Evolutionary conservation across 1,139 yeast species (phyloP).

Genomic region (Lodderomyces metapsilosis): DNA sequence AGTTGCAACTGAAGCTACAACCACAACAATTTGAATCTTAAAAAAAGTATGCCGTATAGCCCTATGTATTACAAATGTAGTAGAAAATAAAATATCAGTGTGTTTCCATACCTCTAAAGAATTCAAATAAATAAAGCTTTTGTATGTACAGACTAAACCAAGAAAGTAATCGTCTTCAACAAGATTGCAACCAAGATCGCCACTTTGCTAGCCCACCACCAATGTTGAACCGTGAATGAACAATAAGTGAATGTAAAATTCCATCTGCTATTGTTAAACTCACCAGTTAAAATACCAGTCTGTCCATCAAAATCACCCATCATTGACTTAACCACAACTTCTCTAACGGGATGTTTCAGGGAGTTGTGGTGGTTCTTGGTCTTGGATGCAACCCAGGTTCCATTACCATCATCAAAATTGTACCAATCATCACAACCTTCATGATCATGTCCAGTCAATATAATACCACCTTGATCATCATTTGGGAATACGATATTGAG

Average conservation of each 20-base stretch:
- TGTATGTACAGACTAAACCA: background rate
- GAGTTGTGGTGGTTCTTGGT: conserved; percentile 21
- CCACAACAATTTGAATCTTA: background rate
- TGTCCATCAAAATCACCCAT: conserved; percentile 97
- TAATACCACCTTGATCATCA: conserved; percentile 64
- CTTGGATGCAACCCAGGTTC: conserved; percentile 60
- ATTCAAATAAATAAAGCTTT: too few species aligned
- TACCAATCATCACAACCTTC: conserved; percentile 84
- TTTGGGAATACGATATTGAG: conserved; percentile 67
- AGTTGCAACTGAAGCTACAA: background rate
- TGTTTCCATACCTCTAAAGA: background rate
- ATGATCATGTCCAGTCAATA: conserved; percentile 94
- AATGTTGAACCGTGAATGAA: conserved; percentile 83
- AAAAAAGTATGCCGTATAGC: background rate
- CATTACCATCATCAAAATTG: conserved; percentile 32
- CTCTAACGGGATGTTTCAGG: conserved; percentile 55
- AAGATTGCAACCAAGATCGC: conserved; percentile 46
- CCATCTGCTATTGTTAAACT: conserved; percentile 51
- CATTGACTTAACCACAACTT: conserved; percentile 85
- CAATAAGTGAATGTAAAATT: conserved; percentile 71
- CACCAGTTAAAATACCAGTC: conserved; percentile 80
- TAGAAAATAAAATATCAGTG: background rate
- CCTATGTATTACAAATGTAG: background rate
- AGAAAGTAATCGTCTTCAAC: conserved; percentile 27
- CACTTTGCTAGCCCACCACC: conserved; percentile 90